Evolutionary conservation across 306 rosid genomes (phyloP), one percentile per base, ranked within the genome.

Genomic region (Carpinus fangiana): DNA sequence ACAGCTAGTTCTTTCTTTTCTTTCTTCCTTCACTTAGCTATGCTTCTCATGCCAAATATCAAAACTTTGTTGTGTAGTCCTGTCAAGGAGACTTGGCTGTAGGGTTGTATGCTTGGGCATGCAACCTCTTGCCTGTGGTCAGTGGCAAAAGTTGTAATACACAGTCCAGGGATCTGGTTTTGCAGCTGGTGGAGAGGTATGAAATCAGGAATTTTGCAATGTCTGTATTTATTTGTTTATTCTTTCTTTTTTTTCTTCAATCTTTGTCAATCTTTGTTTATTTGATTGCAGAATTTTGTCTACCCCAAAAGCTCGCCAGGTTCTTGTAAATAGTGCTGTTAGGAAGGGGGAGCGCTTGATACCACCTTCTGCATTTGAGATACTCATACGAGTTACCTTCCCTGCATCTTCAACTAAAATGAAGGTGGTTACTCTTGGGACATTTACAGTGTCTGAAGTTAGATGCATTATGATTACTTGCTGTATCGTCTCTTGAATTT

Each of bases 281-380:
- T 85, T 81, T 74, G 70, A 36, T 82, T 18, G 82, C 88, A 94
- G 98, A 85, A 89, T 94, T 80, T 83, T 94, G 86, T 91, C 97
- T 50, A 41, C 86, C 76, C 97, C 97, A 13, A 92, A 95, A 90
- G 98, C 98, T 18, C 91, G 91, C 43, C 76, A 89, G 70, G 78
- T 92, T 85, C 84, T 95, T 82, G 88, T 95, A 45, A 95, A 95
- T 80, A 81, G 91, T 82, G 98, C 97, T 70, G 92, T 91, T 61
- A 95, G 90, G 87, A 95, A 91, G 86, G 98, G 98, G 70, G 98
- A 95, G 77, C 88, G 98, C 8, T 80, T 95, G 76, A 85, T 95
- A 76, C 97, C 97, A 68, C 98, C 97, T 45, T 57, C 93, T 82
- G 82, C 96, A 21, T 84, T 92, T 77, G 98, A 91, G 85, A 87